Conservation (phyloP, 2,329 filamentous ascomycete genomes). For the Ascochyta viciae-villosae region DNA sequence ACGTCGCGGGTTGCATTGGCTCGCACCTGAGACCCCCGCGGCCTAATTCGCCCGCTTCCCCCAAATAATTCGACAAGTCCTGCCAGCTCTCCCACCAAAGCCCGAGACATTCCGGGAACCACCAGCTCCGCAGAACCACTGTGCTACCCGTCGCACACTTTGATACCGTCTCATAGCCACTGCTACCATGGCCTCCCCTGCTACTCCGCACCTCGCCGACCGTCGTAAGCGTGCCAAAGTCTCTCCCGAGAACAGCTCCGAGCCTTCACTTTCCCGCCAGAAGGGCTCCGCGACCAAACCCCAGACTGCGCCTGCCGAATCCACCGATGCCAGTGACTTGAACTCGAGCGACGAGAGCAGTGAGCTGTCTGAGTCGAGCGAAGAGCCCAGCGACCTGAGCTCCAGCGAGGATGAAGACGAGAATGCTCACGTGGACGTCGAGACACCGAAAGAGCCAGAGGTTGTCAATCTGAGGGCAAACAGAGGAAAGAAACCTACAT, state of each 20-base stretch:
- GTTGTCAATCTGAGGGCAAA: constrained; percentile 41
- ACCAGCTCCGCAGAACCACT: constrained; percentile 15
- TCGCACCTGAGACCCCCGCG: constrained; percentile 18
- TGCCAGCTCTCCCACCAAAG: constrained; percentile 16
- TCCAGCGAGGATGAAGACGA: constrained; percentile 39
- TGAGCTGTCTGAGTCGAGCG: constrained; percentile 45
- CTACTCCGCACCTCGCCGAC: constrained; percentile 12
- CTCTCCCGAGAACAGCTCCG: constrained; percentile 29
- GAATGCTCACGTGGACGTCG: constrained; percentile 17
- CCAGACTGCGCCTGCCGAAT: constrained; percentile 23
- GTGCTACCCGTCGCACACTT: neutral
- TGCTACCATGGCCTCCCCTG: constrained; percentile 24
- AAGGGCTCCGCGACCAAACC: constrained; percentile 24
- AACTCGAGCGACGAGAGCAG: constrained; percentile 38
- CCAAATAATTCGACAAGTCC: constrained; percentile 21
- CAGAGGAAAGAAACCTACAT: constrained; percentile 40
- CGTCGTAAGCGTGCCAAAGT: constrained; percentile 37
- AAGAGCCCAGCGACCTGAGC: constrained; percentile 47
- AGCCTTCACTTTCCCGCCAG: constrained; percentile 28
- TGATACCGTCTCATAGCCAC: neutral
- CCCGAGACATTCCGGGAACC: constrained; percentile 19
- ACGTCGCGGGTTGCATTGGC: constrained; percentile 14
- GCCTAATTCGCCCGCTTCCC: constrained; percentile 17
- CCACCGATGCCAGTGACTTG: constrained; percentile 29
- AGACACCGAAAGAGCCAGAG: constrained; percentile 14